phyloP scores from a whole-genome alignment of 192 early-diverging fungal species.

The Rhizoclosmatium sp. region DNA sequence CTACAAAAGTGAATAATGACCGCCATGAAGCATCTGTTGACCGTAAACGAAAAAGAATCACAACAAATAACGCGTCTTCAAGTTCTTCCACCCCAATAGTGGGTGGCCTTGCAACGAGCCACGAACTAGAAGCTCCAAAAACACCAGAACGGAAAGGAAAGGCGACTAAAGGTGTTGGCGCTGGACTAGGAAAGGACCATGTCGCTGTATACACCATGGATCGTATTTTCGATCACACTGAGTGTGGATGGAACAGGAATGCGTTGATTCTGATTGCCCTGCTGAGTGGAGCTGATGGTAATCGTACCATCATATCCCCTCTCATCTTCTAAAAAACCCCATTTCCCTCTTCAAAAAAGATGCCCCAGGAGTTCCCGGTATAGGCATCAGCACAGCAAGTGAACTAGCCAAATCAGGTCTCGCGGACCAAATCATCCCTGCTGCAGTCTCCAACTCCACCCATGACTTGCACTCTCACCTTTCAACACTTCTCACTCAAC shows the following conservation, averaged over 20 bases:
- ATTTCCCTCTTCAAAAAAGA: neutral
- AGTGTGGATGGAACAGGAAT: neutral
- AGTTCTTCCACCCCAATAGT: neutral
- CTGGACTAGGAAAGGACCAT: neutral
- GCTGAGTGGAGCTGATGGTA: conserved; percentile 7
- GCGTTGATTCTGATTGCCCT: conserved; percentile 6
- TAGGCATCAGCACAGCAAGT: neutral
- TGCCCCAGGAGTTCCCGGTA: neutral
- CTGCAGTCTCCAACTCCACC: neutral
- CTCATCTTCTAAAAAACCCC: no score
- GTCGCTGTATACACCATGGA: conserved; percentile 8
- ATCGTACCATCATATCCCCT: no score
- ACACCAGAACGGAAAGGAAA: neutral
- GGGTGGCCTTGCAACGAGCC: neutral
- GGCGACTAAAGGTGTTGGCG: neutral
- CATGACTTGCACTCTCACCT: neutral
- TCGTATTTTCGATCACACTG: neutral
- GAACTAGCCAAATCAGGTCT: neutral
- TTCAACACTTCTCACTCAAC: neutral
- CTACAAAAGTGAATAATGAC: neutral
- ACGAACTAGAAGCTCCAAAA: neutral
- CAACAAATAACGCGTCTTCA: neutral
- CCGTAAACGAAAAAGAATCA: neutral
- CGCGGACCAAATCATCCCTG: neutral
- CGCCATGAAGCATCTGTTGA: neutral